phyloP scores from a whole-genome alignment of 768 basidiomycete species.

The Boletus sp. region DNA sequence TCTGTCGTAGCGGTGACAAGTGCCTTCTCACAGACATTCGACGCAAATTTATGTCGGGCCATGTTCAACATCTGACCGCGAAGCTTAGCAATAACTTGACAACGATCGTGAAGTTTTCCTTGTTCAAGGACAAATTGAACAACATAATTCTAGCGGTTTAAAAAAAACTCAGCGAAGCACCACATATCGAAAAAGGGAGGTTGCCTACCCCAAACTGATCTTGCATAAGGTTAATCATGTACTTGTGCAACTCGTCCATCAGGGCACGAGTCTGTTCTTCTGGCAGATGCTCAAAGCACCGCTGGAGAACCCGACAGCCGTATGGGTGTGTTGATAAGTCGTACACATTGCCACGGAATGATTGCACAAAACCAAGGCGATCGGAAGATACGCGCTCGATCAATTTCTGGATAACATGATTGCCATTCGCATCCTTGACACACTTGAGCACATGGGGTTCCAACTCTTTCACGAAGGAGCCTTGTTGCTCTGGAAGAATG shows the following conservation, averaged over 20 bases:
- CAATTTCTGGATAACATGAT: constrained; percentile 93
- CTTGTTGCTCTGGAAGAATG: constrained; percentile 75
- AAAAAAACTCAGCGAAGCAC: constrained; percentile 6
- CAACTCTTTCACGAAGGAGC: constrained; percentile 69
- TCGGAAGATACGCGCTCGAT: constrained; percentile 78
- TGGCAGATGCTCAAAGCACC: constrained; percentile 84
- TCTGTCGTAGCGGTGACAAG: constrained; percentile 62
- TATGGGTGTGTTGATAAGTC: constrained; percentile 86
- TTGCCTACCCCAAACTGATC: constrained; percentile 83
- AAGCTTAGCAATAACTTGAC: constrained; percentile 62
- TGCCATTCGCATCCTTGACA: constrained; percentile 89
- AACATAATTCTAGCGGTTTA: constrained; percentile 76
- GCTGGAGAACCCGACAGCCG: constrained; percentile 92
- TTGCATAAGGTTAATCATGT: constrained; percentile 71
- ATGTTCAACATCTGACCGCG: constrained; percentile 75
- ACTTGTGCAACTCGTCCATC: constrained; percentile 78
- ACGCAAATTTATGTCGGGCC: constrained; percentile 89
- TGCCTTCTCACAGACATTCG: constrained; percentile 94
- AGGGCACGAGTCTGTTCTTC: constrained; percentile 63
- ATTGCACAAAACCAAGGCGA: constrained; percentile 67
- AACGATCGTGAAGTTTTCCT: constrained; percentile 67
- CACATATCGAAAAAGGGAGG: not conserved
- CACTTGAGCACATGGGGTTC: constrained; percentile 78
- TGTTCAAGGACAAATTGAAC: constrained; percentile 89
- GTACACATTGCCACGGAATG: constrained; percentile 74